Evolutionary conservation across 345 rosid species (phyloP).

Genomic region (Bretschneidera sinensis): DNA sequence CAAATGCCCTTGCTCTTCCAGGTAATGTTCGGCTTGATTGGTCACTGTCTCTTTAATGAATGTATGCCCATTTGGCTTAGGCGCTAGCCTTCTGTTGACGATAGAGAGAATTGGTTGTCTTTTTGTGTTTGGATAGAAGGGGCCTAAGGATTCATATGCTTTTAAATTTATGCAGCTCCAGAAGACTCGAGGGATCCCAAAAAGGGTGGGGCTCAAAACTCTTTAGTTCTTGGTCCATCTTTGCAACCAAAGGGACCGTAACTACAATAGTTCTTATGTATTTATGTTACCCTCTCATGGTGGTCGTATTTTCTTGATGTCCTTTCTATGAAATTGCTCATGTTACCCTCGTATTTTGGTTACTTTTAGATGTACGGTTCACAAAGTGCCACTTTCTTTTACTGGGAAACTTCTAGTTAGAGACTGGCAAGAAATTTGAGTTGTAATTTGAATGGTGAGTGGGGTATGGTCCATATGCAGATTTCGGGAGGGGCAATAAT

Average conservation of each 20-base stretch:
- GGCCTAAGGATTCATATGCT: not conserved
- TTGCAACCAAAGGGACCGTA: slow-evolving; percentile 56
- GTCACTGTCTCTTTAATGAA: not conserved
- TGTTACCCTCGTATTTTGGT: too few species aligned
- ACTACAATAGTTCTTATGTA: slow-evolving; percentile 22
- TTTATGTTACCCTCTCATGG: not conserved
- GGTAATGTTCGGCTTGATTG: slow-evolving; percentile 31
- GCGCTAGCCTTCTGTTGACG: too few species aligned
- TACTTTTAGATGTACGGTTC: too few species aligned
- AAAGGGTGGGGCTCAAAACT: slow-evolving; percentile 54
- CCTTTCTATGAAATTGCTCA: not conserved
- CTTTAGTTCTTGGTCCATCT: slow-evolving; percentile 82
- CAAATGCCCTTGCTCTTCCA: slow-evolving; percentile 64
- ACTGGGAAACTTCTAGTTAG: not conserved
- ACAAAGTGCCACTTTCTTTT: too few species aligned
- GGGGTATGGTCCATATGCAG: not conserved
- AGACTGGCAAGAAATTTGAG: too few species aligned
- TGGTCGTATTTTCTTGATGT: slow-evolving; percentile 2
- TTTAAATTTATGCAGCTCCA: slow-evolving; percentile 43
- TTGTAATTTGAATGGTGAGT: slow-evolving; percentile 3
- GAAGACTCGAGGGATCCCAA: slow-evolving; percentile 47
- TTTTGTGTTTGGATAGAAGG: not conserved
- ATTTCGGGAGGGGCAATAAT: too few species aligned
- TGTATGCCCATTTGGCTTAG: not conserved
- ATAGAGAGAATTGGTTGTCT: too few species aligned